Percentiles rank a stretch among this genome's conserved stretches.
Evolutionary conservation across 257 asterid species (phyloP).

Genomic region (Jacaranda copaia): DNA sequence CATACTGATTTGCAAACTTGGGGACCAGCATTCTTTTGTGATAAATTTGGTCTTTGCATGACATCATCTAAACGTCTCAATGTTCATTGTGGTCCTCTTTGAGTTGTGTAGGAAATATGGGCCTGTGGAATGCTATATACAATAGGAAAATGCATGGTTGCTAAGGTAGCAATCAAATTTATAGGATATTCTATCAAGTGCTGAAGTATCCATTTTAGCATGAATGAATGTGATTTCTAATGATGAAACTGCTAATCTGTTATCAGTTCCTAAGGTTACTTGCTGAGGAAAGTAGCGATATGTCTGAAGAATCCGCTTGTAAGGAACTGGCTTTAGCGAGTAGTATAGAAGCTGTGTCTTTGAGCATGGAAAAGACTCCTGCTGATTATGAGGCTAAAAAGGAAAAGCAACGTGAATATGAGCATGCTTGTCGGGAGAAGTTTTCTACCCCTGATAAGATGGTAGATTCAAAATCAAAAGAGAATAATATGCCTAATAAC

Average conservation of each 20-base stretch:
- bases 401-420: slow-evolving; percentile 76
- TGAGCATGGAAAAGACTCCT: slow-evolving; percentile 63
- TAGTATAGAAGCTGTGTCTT: slow-evolving; percentile 71
- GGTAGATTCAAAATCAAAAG: slow-evolving; percentile 42
- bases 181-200: slow-evolving; percentile 25
- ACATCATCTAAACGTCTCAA: slow-evolving; percentile 11
- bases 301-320: slow-evolving; percentile 55
- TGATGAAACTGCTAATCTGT: slow-evolving; percentile 27
- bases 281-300: slow-evolving; percentile 59
- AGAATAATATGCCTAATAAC: slow-evolving; percentile 34
- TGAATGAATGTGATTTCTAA: slow-evolving; percentile 35
- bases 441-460: slow-evolving; percentile 49
- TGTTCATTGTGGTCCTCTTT: not conserved
- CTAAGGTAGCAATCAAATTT: slow-evolving; percentile 13
- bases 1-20: not conserved
- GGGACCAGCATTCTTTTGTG: not conserved
- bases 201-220: not conserved
- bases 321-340: slow-evolving; percentile 67
- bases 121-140: not conserved
- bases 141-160: slow-evolving; percentile 6
- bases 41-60: not conserved
- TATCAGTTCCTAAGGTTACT: slow-evolving; percentile 80
- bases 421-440: slow-evolving; percentile 73
- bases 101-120: slow-evolving; percentile 20
- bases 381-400: slow-evolving; percentile 57